These are phyloP conservation scores for Phaseolus lunatus DNA, from an alignment of 306 rosid species.

Conservation along the genomic window DNA sequence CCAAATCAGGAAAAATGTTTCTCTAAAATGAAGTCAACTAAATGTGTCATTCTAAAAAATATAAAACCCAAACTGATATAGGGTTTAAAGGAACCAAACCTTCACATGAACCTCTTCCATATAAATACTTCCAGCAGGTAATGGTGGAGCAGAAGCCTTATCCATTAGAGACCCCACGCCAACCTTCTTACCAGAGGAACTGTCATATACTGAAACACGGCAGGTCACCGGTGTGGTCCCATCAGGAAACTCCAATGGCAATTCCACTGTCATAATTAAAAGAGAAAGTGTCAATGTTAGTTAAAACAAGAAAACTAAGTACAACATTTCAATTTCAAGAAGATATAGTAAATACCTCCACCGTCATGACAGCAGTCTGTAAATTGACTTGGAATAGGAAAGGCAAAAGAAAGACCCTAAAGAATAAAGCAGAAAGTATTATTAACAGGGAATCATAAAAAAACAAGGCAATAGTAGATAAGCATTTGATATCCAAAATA, in stretches of 20 bases:
- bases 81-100: conserved; percentile 60
- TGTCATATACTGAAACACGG: conserved; percentile 91
- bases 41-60: conserved; percentile 23
- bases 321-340: conserved; percentile 29
- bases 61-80: conserved; percentile 31
- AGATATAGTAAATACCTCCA: conserved; percentile 66
- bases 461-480: not conserved
- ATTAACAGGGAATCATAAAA: not conserved
- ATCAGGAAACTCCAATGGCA: conserved; percentile 98
- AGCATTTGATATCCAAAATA: conserved; percentile 39
- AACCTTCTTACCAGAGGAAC: conserved; percentile 86
- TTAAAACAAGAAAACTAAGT: conserved; percentile 38
- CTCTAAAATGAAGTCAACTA: conserved; percentile 16
- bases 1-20: conserved; percentile 26
- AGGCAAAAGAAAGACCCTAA: conserved; percentile 96
- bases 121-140: conserved; percentile 82
- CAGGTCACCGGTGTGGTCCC: conserved; percentile 99
- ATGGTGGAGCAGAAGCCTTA: conserved; percentile 91
- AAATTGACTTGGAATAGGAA: conserved; percentile 97
- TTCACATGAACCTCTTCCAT: conserved; percentile 99
- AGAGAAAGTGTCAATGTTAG: conserved; percentile 31
- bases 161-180: conserved; percentile 95
- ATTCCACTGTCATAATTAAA: conserved; percentile 65
- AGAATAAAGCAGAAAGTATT: conserved; percentile 31
- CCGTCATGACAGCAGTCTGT: conserved; percentile 83